A percentile compares a stretch with the other conserved stretches of the same genome.
phyloP scores from a whole-genome alignment of 306 rosid species.

The Medicago ruthenica region DNA sequence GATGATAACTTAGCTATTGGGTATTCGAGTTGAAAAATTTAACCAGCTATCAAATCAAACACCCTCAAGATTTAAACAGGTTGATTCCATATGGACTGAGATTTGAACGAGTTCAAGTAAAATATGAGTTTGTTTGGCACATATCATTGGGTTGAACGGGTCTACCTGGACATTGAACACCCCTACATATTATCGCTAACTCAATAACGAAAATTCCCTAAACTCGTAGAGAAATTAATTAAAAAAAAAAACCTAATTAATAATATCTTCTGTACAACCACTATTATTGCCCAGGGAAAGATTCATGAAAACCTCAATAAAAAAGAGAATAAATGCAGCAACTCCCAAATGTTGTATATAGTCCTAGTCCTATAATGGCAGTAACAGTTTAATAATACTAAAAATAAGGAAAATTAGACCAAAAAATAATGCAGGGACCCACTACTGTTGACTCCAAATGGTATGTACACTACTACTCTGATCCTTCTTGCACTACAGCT shows the following conservation, averaged over 20 bases:
- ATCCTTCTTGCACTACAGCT: constrained; percentile 58
- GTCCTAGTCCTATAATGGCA: constrained; percentile 52
- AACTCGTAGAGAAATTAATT: constrained; percentile 4
- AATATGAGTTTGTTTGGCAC: background rate
- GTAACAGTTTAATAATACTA: constrained; percentile 16
- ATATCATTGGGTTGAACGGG: background rate
- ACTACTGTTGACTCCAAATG: constrained; percentile 50
- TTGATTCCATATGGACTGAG: background rate
- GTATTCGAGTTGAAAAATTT: too few species aligned
- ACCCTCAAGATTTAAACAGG: background rate
- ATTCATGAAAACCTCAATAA: constrained; percentile 43
- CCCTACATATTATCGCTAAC: background rate
- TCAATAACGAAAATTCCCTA: background rate
- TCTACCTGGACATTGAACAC: background rate
- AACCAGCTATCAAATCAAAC: too few species aligned
- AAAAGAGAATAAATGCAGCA: constrained; percentile 48
- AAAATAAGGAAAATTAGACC: constrained; percentile 32
- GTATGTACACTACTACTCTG: constrained; percentile 64
- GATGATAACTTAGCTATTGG: too few species aligned
- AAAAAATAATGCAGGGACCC: constrained; percentile 49
- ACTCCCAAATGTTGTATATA: constrained; percentile 47
- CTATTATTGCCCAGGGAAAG: constrained; percentile 37
- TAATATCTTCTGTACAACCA: constrained; percentile 43
- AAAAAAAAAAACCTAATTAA: constrained; percentile 36
- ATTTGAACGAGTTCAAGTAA: background rate